Evolutionary conservation across 163 green algal genomes (phyloP).

Genomic region (Smithsoniella earleae): DNA sequence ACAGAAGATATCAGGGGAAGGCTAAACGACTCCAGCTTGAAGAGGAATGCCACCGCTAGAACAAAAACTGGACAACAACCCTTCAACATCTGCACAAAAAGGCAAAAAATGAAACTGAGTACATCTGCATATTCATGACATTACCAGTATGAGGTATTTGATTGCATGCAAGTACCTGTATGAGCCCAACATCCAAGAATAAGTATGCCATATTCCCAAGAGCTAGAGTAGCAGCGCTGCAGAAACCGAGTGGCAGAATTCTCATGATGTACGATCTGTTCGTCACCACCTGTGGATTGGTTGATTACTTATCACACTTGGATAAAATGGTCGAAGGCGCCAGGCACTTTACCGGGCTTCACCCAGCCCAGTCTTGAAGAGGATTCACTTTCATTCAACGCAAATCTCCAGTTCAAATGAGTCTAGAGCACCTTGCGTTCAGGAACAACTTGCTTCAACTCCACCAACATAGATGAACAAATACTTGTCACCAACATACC

Average conservation of each 20-base stretch:
- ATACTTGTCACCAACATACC: background rate
- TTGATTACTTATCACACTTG: too few relatives aligned
- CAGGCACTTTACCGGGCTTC: background rate
- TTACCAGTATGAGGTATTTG: background rate
- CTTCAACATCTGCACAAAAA: slow-evolving; percentile 25
- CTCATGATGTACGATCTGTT: background rate
- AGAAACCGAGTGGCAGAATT: background rate
- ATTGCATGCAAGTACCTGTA: background rate
- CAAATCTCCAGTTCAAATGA: background rate
- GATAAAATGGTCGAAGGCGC: too few relatives aligned
- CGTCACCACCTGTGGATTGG: background rate
- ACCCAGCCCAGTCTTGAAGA: background rate
- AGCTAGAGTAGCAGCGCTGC: background rate
- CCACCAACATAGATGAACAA: slow-evolving; percentile 15
- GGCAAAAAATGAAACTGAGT: background rate
- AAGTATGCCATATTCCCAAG: slow-evolving; percentile 26
- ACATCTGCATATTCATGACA: background rate
- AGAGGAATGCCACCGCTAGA: background rate
- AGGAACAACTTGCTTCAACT: background rate
- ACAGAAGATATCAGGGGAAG: slow-evolving; percentile 14
- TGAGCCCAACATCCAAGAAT: slow-evolving; percentile 5
- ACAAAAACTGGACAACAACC: slow-evolving; percentile 13
- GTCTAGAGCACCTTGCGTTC: slow-evolving; percentile 4
- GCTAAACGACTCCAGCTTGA: background rate
- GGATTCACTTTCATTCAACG: background rate